A percentile compares a stretch with the other conserved stretches of the same genome.
Evolutionary conservation across 116 monocot species (phyloP).

Genomic region (Posidonia oceanica): DNA sequence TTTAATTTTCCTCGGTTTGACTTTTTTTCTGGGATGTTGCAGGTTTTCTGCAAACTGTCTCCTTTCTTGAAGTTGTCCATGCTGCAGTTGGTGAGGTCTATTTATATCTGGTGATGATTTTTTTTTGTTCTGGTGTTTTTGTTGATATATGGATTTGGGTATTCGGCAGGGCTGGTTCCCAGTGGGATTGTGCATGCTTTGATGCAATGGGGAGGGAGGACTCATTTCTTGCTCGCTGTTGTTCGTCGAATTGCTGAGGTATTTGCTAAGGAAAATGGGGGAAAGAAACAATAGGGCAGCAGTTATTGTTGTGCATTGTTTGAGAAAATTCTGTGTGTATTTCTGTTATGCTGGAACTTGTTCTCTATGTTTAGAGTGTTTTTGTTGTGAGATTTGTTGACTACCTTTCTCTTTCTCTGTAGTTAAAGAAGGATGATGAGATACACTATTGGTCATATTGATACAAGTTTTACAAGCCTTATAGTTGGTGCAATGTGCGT

Average conservation of each 20-base stretch:
- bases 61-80: slow-evolving; percentile 67
- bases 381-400: no score
- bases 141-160: background rate
- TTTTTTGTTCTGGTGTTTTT: slow-evolving; percentile 3
- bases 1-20: background rate
- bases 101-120: background rate
- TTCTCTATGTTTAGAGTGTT: no score
- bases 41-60: slow-evolving; percentile 50
- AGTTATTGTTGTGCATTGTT: no score
- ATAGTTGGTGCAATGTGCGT: background rate
- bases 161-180: slow-evolving; percentile 52
- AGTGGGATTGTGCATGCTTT: slow-evolving; percentile 39
- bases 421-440: no score
- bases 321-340: no score
- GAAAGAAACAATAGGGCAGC: background rate
- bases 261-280: background rate
- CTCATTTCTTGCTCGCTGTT: slow-evolving; percentile 84
- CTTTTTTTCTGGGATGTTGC: background rate
- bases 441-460: background rate
- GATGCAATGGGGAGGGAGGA: slow-evolving; percentile 92
- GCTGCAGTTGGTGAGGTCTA: slow-evolving; percentile 45
- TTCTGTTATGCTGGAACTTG: no score
- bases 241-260: slow-evolving; percentile 72
- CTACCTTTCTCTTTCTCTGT: no score
- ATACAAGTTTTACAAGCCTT: background rate